Evolutionary conservation across 345 rosid genomes (phyloP).

Genomic region (Eucalyptus erythrocorys): DNA sequence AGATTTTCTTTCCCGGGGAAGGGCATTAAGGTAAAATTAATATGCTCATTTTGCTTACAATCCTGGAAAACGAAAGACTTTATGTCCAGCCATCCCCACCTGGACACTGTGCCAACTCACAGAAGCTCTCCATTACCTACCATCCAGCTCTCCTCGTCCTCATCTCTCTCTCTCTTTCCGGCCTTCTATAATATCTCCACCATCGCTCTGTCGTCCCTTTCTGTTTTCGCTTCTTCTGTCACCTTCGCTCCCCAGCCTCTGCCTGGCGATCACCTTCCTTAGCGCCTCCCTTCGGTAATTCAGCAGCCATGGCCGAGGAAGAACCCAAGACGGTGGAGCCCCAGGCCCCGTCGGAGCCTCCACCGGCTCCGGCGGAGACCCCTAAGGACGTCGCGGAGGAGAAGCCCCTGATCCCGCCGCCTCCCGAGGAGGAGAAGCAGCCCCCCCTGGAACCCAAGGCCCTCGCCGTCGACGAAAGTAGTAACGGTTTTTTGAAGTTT

Average conservation of each 20-base stretch:
- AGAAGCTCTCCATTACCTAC: conserved; percentile 2
- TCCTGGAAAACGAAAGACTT: background rate
- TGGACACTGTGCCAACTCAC: background rate
- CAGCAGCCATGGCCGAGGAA: conserved; percentile 30
- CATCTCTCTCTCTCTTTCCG: background rate
- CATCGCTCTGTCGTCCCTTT: background rate
- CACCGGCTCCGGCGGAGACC: conserved; percentile 4
- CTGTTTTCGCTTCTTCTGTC: background rate
- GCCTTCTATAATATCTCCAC: conserved; percentile 14
- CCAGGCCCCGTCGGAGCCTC: conserved; percentile 8
- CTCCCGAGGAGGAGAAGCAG: conserved; percentile 7
- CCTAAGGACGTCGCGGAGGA: conserved; percentile 27
- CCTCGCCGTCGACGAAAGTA: conserved; percentile 21
- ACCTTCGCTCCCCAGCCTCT: background rate
- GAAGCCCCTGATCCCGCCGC: conserved; percentile 20
- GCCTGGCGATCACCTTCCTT: background rate
- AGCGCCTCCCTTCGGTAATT: background rate
- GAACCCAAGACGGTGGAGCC: conserved; percentile 31
- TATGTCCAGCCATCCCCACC: background rate
- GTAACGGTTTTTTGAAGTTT: background rate
- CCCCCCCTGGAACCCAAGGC: conserved; percentile 16
- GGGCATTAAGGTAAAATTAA: background rate
- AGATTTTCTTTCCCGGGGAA: background rate
- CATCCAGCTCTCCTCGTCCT: conserved; percentile 5
- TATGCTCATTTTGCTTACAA: background rate